Conservation (phyloP, 75 land plant genomes). For the Sequoiadendron giganteum region DNA sequence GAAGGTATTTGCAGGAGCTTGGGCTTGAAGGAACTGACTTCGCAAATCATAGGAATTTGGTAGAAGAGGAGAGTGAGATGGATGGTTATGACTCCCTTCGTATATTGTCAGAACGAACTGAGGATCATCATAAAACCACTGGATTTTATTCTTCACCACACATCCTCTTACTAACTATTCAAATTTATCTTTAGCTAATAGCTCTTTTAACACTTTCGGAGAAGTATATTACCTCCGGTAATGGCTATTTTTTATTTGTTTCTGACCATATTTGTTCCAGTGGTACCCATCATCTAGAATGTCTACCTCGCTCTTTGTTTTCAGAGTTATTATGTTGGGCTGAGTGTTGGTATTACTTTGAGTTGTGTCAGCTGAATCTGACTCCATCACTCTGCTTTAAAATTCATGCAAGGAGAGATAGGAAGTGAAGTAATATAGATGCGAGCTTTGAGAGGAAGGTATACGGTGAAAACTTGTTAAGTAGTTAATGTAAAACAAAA, state of each 20-base stretch:
- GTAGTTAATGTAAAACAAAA: too few relatives aligned
- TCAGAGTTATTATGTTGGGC: background rate
- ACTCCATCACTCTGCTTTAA: background rate
- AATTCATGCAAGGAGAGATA: background rate
- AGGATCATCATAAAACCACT: conserved; percentile 47
- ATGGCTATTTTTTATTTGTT: conserved; percentile 20
- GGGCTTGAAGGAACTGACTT: background rate
- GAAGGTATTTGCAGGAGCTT: background rate
- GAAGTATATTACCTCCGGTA: conserved; percentile 15
- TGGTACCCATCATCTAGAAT: conserved; percentile 27
- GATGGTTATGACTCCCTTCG: conserved; percentile 60
- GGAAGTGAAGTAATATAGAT: background rate
- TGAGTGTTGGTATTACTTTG: background rate
- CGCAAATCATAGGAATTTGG: background rate
- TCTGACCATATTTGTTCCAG: conserved; percentile 41
- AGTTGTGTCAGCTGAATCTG: background rate
- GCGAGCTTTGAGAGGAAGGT: too few relatives aligned
- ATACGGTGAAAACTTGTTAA: too few relatives aligned
- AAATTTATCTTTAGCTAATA: background rate
- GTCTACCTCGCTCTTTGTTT: conserved; percentile 17
- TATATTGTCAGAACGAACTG: conserved; percentile 67
- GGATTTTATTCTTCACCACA: conserved; percentile 66
- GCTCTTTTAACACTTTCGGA: background rate
- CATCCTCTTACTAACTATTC: conserved; percentile 25
- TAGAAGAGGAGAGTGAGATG: background rate